Evolutionary conservation across 1,284 basidiomycete species (phyloP), one percentile per base, ranked within the genome.

Genomic region (Cryptococcus neoformans): DNA sequence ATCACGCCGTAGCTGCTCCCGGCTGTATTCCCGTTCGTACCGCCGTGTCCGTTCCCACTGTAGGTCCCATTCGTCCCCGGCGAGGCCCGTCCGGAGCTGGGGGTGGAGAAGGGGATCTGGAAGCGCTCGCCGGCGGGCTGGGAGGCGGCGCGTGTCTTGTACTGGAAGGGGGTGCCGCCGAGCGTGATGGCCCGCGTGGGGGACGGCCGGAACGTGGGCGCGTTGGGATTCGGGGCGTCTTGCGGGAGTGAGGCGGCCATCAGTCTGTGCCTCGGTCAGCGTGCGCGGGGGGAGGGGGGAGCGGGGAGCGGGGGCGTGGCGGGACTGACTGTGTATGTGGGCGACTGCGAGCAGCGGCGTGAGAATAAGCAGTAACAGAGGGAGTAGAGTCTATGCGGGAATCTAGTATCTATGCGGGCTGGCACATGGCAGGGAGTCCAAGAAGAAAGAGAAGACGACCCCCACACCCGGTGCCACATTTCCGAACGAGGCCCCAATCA

Each of bases 121-220:
- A 70, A 45, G 40, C 70, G 60, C 38, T 74, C 72, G 6, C 69
- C 68, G 7, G 74, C 68, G 2, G 74, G 74, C 52, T 75, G 74
- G 38, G 69, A 71, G 0, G 71, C 59, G 3, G 72, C 71, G 40
- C 74, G 66, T 6, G 60, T 62, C 55, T 73, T 72, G 60, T 59
- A 61, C 35, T 57, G 60, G 51, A 63, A 66, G 6, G 64, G 59
- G 16, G 59, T 60, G 45, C 60, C 56, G 10, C 49, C 48, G 39
- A 69, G 55, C 3, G 67, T 64, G 8, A 62, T 58, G 8, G 69
- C 55, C 34, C 69, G 58, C 10, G 59, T 54, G 6, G 68, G 66
- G 8, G 62, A 55, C 5, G 68, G 68, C 49, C 68, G 59, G 38
- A 63, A 64, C 1, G 63, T 39, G 6, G 59, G 58, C 8, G 62